Base-by-base conservation (phyloP, 352 stramenopile species). In the Phytopythium cucurbitacearum region DNA sequence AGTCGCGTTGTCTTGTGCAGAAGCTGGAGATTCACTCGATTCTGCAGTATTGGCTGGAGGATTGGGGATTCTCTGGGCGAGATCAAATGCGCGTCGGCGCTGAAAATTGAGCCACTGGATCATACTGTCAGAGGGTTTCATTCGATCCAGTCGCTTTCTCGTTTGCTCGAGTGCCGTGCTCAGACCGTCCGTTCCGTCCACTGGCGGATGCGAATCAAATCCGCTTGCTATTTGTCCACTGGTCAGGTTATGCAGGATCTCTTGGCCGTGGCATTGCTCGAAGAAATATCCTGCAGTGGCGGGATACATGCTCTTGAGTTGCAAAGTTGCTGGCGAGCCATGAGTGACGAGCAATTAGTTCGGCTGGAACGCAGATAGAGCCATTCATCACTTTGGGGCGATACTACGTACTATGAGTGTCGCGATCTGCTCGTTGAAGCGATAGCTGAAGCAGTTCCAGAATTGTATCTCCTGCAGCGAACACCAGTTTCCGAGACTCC, bases 81-180 rank as follows among this genome's bases (percentile, higher is more conserved):
- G 76, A 16, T 79, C 64, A 32, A 55, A 69, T 2, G 62, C 65
- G 32, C 76, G 72, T 46, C 69, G 67, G 21, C 71, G 73, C 43
- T 90, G 80, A 41, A 83, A 88, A 46, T 87, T 90, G 13, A 90
- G 35, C 76, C 76, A 88, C 47, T 86, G 66, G 9, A 90, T 76
- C 11, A 88, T 40, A 51, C 68, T 88, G 38, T 90, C 77, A 3
- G 65, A 79, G 21, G 76, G 69, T 5, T 71, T 64, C 47, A 77
- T 76, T 16, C 48, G 48, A n/a, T 85, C 69, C 28, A 90, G 60
- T 12, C 48, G 43, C 5, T 62, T 61, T 3, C 71, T 56, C 3
- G 64, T 63, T 21, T 73, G 52, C 7, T 74, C 62, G 1, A 85
- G 37, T 2, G 65, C 55, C 1, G 55, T 45, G 1, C 34, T 46